Percentiles rank a stretch among this genome's conserved stretches.
These are phyloP conservation scores for Moesziomyces parantarcticus DNA, from an alignment of 1,284 basidiomycete genomes.

Conservation along the genomic window DNA sequence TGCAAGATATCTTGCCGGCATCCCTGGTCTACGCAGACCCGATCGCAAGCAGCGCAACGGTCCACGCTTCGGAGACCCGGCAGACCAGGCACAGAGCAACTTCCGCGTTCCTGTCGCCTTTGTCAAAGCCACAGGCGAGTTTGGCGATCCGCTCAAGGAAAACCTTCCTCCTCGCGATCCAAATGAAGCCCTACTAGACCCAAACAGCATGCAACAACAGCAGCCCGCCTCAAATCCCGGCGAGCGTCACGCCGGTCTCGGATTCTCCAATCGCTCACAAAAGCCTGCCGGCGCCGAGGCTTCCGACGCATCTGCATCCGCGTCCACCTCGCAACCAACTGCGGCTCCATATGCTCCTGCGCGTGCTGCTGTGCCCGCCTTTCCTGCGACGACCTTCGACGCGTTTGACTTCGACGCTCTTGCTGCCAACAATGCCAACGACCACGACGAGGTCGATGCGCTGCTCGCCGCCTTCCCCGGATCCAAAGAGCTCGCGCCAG, in stretches of 20 bases:
- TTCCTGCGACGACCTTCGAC: constrained; percentile 4
- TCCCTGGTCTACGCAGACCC: constrained; percentile 38
- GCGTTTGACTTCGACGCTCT: constrained; percentile 19
- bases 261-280: constrained; percentile 32
- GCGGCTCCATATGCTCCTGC: constrained; percentile 23
- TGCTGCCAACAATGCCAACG: constrained; percentile 2
- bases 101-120: constrained; percentile 52
- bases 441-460: constrained; percentile 45
- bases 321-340: background rate
- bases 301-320: background rate
- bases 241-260: constrained; percentile 46
- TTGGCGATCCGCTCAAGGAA: constrained; percentile 33
- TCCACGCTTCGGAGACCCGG: constrained; percentile 39
- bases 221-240: constrained; percentile 11
- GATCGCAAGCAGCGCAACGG: constrained; percentile 17
- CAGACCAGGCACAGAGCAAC: constrained; percentile 18
- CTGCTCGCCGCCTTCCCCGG: constrained; percentile 51
- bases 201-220: constrained; percentile 15
- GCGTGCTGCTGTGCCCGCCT: constrained; percentile 10
- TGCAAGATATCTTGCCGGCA: constrained; percentile 41
- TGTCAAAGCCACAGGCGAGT: constrained; percentile 53
- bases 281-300: constrained; percentile 11
- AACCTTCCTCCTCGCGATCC: constrained; percentile 24
- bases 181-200: constrained; percentile 4
- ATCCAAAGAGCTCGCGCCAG: constrained; percentile 37